Evolutionary conservation across 805 yeast genomes (phyloP), one percentile per base, ranked within the genome.

Genomic region (Schizosaccharomyces cryophilus): DNA sequence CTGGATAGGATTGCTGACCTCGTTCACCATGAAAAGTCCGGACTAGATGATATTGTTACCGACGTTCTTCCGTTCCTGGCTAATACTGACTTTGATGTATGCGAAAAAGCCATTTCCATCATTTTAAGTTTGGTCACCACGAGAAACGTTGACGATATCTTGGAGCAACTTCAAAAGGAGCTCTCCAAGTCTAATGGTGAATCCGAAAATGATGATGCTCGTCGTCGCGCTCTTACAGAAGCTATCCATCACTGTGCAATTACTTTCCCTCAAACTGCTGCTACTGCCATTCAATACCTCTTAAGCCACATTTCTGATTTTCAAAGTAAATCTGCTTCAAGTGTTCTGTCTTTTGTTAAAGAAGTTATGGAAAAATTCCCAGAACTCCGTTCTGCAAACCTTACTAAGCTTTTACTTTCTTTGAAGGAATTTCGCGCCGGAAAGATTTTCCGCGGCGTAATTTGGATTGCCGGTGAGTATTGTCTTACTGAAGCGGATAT

Each of bases 391-490:
- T 72, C 76, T 24, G 71, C 79, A 21, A 83, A 88, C 59, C 71
- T 93, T 62, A 70, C 71, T 56, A 81, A 84, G 66, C 78, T 93
- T 63, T 72, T 87, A 55, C 66, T 67, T 7, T 74, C 87, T 15
- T 75, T 93, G 68, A 80, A 80, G 31, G 74, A 75, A 29, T 82
- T 87, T 60, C 85, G 82, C 69, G 83, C 93, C 63, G 95, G 95
- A 13, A 88, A 88, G 67, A 95, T 93, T 11, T 85, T 82, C 74
- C 82, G 97, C 65, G 95, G 95, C 38, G 87, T 95, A 0, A 75
- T 94, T 63, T 93, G 99, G 99, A 83, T 93, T 60, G 73, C 93
- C 67, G 98, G 99, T 72, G 98, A 94, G 73, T 93, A 88, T 71
- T 76, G 89, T 48, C 68, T 78, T 58, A 83, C 82, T 61, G 87